A percentile compares a stretch with the other conserved stretches of the same genome.
These are phyloP conservation scores for Cadophora gregata DNA, from an alignment of 2,329 filamentous ascomycete genomes.

Conservation along the genomic window DNA sequence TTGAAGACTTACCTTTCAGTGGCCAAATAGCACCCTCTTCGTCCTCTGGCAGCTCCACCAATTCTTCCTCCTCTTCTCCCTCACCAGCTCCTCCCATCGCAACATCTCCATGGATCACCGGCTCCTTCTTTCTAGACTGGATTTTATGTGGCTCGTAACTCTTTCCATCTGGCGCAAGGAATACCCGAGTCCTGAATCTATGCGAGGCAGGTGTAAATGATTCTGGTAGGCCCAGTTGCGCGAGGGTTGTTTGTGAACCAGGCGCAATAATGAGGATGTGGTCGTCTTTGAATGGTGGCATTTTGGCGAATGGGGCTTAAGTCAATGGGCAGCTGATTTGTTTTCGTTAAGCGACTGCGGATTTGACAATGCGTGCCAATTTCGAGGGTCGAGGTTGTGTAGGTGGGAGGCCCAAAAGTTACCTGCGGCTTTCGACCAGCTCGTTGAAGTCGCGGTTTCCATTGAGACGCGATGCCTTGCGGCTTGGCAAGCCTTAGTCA, in stretches of 20 bases:
- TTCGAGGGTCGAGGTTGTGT: neutral
- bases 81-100: slow-evolving; percentile 40
- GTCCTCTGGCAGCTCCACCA: slow-evolving; percentile 87
- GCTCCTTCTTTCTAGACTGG: slow-evolving; percentile 64
- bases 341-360: slow-evolving; percentile 2
- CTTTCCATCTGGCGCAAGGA: slow-evolving; percentile 75
- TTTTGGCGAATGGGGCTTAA: slow-evolving; percentile 21
- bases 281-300: slow-evolving; percentile 44
- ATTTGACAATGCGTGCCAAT: neutral
- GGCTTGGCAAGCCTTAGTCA: neutral
- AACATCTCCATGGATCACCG: slow-evolving; percentile 44
- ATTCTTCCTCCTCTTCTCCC: slow-evolving; percentile 65
- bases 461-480: neutral
- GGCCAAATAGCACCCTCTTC: slow-evolving; percentile 91
- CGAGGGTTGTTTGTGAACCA: slow-evolving; percentile 44
- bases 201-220: slow-evolving; percentile 81
- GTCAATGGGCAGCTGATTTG: neutral
- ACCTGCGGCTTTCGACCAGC: neutral
- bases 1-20: slow-evolving; percentile 58
- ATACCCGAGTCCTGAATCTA: slow-evolving; percentile 93
- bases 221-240: slow-evolving; percentile 45
- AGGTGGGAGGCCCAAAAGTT: neutral
- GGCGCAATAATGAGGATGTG: slow-evolving; percentile 53
- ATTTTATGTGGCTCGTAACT: slow-evolving; percentile 85
- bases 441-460: neutral